Conservation (phyloP, 345 rosid genomes). For the Eucalyptus rudis region DNA sequence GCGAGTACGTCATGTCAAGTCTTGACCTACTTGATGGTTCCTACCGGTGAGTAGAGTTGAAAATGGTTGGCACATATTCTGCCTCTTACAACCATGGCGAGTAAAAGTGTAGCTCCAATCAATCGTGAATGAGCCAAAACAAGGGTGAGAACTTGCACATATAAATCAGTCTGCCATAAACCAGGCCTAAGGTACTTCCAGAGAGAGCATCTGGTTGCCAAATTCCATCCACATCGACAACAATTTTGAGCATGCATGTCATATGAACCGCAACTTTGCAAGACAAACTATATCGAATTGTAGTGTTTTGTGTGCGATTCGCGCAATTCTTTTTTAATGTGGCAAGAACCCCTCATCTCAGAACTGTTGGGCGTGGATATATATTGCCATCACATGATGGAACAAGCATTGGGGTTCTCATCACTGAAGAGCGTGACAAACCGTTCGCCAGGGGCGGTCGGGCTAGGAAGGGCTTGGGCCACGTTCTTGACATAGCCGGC, state of each 20-base stretch:
- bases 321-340: not conserved
- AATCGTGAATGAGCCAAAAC: not conserved
- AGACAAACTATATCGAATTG: not conserved
- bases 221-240: not conserved
- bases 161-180: not conserved
- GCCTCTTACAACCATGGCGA: not conserved
- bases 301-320: not conserved
- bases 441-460: not conserved
- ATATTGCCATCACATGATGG: not conserved
- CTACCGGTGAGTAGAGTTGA: not conserved
- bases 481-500: not conserved
- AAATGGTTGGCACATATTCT: not conserved
- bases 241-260: not conserved
- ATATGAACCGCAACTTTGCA: not conserved
- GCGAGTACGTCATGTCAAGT: not conserved
- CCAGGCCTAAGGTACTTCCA: not conserved
- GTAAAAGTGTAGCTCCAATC: not conserved
- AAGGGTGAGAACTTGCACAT: not conserved
- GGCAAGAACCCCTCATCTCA: not conserved
- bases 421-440: not conserved
- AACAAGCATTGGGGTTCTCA: not conserved
- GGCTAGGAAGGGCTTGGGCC: not conserved
- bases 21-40: not conserved
- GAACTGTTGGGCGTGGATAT: not conserved
- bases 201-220: not conserved